Conservation (phyloP, 192 early-diverging fungal genomes). For the Haplosporangium gracile region DNA sequence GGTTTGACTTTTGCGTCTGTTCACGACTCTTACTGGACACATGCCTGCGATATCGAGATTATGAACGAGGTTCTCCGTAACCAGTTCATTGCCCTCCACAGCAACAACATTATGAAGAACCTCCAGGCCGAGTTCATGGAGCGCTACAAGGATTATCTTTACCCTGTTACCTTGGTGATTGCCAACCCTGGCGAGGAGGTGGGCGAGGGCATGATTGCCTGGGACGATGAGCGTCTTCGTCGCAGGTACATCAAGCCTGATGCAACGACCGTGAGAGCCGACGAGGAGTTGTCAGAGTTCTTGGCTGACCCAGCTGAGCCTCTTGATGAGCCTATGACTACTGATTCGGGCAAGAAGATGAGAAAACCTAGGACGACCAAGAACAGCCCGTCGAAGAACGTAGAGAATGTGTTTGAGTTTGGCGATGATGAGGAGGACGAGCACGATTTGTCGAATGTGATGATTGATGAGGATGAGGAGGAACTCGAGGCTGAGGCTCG, state of each 20-base stretch:
- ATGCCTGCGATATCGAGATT: conserved; percentile 88
- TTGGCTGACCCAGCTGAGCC: conserved; percentile 20
- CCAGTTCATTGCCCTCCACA: conserved; percentile 91
- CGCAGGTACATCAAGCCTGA: conserved; percentile 32
- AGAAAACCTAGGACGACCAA: conserved; percentile 10
- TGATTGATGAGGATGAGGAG: conserved; percentile 63
- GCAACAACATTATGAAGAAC: conserved; percentile 85
- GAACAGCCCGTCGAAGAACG: conserved; percentile 6
- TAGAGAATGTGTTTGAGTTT: conserved; percentile 48
- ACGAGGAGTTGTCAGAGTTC: conserved; percentile 13
- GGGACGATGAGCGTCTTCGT: conserved; percentile 50
- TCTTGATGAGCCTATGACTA: conserved; percentile 29
- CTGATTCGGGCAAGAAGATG: not conserved
- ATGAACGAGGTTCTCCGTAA: conserved; percentile 91
- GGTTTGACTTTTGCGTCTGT: conserved; percentile 93
- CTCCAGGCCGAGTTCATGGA: conserved; percentile 86
- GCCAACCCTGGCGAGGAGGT: conserved; percentile 54
- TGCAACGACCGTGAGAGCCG: not conserved
- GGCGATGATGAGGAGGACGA: conserved; percentile 47
- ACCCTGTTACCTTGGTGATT: conserved; percentile 63
- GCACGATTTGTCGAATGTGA: conserved; percentile 45
- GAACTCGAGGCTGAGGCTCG: conserved; percentile 58
- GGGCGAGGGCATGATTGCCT: conserved; percentile 42
- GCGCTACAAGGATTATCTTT: conserved; percentile 79
- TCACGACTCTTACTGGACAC: conserved; percentile 99